Conservation (phyloP, 441 rosid species). For the Erodium moschatum region DNA sequence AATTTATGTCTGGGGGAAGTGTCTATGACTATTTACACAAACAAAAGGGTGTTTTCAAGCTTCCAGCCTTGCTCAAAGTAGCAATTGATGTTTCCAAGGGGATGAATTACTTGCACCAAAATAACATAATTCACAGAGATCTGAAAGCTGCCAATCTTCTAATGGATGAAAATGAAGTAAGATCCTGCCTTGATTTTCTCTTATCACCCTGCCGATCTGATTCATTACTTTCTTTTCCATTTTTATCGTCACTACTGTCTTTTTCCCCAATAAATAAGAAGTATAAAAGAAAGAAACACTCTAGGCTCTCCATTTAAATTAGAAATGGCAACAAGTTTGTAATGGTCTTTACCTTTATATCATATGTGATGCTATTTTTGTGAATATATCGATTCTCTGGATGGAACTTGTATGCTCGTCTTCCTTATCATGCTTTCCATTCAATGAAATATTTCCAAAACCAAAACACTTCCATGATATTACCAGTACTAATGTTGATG, state of each 20-base stretch:
- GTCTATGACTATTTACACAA: conserved; percentile 67
- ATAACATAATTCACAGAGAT: conserved; percentile 44
- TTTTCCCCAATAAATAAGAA: no score
- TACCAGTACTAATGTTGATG: no score
- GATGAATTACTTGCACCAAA: conserved; percentile 66
- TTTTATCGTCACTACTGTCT: no score
- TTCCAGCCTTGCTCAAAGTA: conserved; percentile 54
- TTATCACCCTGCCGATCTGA: no score
- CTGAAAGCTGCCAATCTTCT: conserved; percentile 9
- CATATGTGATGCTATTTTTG: neutral
- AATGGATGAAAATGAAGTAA: conserved; percentile 49
- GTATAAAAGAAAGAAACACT: no score
- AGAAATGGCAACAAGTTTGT: no score
- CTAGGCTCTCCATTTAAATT: no score
- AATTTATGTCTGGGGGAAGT: conserved; percentile 68
- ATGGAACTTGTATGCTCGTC: no score
- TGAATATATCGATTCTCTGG: no score
- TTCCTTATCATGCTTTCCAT: no score
- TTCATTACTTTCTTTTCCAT: no score
- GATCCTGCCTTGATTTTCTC: neutral
- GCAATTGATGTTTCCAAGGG: conserved; percentile 69
- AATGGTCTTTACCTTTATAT: neutral
- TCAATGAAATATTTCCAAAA: neutral
- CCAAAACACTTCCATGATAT: neutral
- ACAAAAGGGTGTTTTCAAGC: conserved; percentile 56